These are phyloP conservation scores for Moniliella sp. DNA, from an alignment of 1,284 basidiomycete genomes.

Conservation along the genomic window DNA sequence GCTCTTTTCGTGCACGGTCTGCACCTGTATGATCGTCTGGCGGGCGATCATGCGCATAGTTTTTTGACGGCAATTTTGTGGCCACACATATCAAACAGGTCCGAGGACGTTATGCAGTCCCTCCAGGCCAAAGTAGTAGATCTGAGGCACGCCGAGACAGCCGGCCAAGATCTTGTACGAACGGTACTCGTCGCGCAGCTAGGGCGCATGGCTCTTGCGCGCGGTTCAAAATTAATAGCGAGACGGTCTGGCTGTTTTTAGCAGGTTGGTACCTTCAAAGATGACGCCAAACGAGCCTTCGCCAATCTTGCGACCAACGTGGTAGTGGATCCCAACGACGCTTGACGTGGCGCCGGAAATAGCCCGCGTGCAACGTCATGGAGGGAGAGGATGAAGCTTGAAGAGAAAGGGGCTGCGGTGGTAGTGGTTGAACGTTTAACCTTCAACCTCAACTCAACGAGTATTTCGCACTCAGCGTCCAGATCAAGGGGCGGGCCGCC, in stretches of 20 bases:
- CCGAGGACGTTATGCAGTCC: slow-evolving; percentile 2
- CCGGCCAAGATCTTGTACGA: slow-evolving; percentile 1
- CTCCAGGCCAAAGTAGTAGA: slow-evolving; percentile 1
- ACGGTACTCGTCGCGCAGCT: slow-evolving; percentile 2
- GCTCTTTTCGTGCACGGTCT: slow-evolving; percentile 1
- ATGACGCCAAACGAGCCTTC: slow-evolving; percentile 66
- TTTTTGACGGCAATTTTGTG: slow-evolving; percentile 1
- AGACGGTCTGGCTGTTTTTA: slow-evolving; percentile 1
- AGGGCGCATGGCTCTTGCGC: slow-evolving; percentile 1
- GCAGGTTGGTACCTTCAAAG: slow-evolving; percentile 34
- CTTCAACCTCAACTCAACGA: no score
- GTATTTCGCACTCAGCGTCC: no score
- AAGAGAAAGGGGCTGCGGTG: no score
- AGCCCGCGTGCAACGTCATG: no score
- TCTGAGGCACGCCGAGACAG: slow-evolving; percentile 1
- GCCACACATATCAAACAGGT: slow-evolving; percentile 1
- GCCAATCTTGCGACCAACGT: slow-evolving; percentile 65
- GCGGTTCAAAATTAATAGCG: slow-evolving; percentile 2
- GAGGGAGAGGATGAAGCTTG: no score
- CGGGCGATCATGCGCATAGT: slow-evolving; percentile 1
- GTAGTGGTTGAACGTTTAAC: no score
- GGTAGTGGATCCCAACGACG: slow-evolving; percentile 4
- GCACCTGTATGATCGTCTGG: slow-evolving; percentile 1
- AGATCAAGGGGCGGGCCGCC: no score
- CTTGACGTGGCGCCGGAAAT: no score